Evolutionary conservation across 176 grass and related monocot species (phyloP), one percentile per base, ranked within the genome.

Genomic region (Bromus sterilis): DNA sequence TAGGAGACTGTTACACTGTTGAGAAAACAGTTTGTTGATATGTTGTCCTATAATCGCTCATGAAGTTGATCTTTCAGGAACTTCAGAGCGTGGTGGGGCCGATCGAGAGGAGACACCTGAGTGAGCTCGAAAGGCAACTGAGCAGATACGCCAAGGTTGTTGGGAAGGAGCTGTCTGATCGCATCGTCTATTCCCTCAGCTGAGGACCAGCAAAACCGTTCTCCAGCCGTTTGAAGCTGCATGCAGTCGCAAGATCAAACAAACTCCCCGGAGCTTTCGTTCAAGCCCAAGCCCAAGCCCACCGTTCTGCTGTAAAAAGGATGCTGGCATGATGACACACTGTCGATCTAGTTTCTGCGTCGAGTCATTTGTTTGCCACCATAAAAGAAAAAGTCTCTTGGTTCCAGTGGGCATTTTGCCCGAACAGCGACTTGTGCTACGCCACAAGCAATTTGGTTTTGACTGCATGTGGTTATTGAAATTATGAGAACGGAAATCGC

Each of bases 111-210:
- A 68, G 56, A 31, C 66, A 58, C 82, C 41, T 95, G 56, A 55
- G 15, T 20, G 61, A 75, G 15, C 70, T 99, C 51, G 93, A 91
- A 77, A 88, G 76, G 34, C 84, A 95, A 56, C 24, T 99, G 25
- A 80, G 82, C 55, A 83, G 67, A 75, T 99, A 90, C 36, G 75
- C 46, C 10, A 82, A 90, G 58, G 93, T 88, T 21, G 85, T 93
- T 20, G 93, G 96, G 23, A 93, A 88, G 76, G 89, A 95, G 79
- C 91, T 99, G 46, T 87, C 91, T 2, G 75, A 78, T 53, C 82
- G 80, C 25, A 90, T 99, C 41, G 63, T 93, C 42, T 95, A 93
- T 73, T 80, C 37, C 11, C 87, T 95, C 9, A 44, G 51, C 39
- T 94, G 84, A 92, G 57, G n/a, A n/a, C n/a, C 32, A n/a, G 16